Evolutionary conservation across 768 basidiomycete species (phyloP).

Genomic region (Suillus fuscotomentosus): DNA sequence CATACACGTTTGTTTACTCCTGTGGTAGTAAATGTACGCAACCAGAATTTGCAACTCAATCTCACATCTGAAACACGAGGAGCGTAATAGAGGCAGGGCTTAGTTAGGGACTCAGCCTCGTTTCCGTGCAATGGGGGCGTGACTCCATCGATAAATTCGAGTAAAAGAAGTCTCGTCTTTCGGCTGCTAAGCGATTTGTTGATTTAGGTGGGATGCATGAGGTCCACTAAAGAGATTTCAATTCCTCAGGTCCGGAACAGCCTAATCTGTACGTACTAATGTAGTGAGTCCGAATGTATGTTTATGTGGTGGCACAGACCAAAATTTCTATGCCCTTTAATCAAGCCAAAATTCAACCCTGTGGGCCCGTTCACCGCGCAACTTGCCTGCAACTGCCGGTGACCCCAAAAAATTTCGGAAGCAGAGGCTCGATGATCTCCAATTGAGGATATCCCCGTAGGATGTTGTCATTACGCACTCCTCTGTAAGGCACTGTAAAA

Average conservation of each 20-base stretch:
- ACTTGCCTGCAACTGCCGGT: not conserved
- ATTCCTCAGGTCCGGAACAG: not conserved
- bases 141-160: not conserved
- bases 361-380: not conserved
- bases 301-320: not conserved
- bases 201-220: not conserved
- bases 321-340: not conserved
- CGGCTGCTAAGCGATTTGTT: not conserved
- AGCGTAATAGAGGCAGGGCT: not conserved
- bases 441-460: not conserved
- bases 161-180: not conserved
- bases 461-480: not conserved
- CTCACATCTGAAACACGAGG: not conserved
- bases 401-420: not conserved
- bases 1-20: not conserved
- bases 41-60: not conserved
- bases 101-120: not conserved
- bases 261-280: not conserved
- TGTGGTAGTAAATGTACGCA: not conserved
- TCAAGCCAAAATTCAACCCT: not conserved
- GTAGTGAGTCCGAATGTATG: not conserved
- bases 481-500: not conserved
- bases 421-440: not conserved
- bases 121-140: not conserved
- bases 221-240: not conserved